Percentiles rank a stretch among this genome's conserved stretches.
Conservation (phyloP, 2,329 filamentous ascomycete genomes). For the Fusarium staphyleae region DNA sequence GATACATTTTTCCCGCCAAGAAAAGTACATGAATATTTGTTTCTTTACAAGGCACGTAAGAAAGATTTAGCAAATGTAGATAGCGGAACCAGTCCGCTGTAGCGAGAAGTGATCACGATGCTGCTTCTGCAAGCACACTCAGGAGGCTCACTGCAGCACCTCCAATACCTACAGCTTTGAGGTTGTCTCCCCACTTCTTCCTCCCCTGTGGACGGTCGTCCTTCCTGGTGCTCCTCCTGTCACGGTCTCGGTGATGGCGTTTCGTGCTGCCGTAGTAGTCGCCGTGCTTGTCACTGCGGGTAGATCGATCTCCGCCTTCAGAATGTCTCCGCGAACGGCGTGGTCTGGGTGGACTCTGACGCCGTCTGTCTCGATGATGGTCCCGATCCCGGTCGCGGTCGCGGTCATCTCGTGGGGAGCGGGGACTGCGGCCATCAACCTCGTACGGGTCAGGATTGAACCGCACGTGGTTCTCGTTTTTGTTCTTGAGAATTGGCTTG, state of each 20-base stretch:
- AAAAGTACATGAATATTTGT: background rate
- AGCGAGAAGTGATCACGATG: slow-evolving; percentile 37
- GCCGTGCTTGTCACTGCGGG: slow-evolving; percentile 43
- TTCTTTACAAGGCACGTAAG: background rate
- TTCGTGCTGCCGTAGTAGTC: slow-evolving; percentile 45
- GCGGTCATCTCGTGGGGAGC: slow-evolving; percentile 45
- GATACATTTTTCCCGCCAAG: slow-evolving; percentile 9
- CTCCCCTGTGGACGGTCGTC: slow-evolving; percentile 51
- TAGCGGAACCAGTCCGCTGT: slow-evolving; percentile 20
- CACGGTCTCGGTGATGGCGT: slow-evolving; percentile 52
- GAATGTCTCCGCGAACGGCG: slow-evolving; percentile 41
- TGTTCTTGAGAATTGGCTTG: slow-evolving; percentile 69
- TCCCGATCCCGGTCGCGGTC: slow-evolving; percentile 40
- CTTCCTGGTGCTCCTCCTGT: slow-evolving; percentile 48
- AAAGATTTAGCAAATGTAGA: background rate
- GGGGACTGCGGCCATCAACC: slow-evolving; percentile 46
- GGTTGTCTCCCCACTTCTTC: slow-evolving; percentile 60
- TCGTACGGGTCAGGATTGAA: slow-evolving; percentile 59
- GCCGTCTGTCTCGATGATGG: slow-evolving; percentile 34
- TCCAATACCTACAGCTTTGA: slow-evolving; percentile 65
- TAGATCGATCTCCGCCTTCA: slow-evolving; percentile 37
- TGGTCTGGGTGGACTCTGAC: slow-evolving; percentile 22
- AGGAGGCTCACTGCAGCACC: slow-evolving; percentile 66
- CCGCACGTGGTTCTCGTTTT: slow-evolving; percentile 63
- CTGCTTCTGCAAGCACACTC: slow-evolving; percentile 65